These are phyloP conservation scores for Orbilia blumenaviensis DNA, from an alignment of 2,329 filamentous ascomycete genomes.

Conservation along the genomic window DNA sequence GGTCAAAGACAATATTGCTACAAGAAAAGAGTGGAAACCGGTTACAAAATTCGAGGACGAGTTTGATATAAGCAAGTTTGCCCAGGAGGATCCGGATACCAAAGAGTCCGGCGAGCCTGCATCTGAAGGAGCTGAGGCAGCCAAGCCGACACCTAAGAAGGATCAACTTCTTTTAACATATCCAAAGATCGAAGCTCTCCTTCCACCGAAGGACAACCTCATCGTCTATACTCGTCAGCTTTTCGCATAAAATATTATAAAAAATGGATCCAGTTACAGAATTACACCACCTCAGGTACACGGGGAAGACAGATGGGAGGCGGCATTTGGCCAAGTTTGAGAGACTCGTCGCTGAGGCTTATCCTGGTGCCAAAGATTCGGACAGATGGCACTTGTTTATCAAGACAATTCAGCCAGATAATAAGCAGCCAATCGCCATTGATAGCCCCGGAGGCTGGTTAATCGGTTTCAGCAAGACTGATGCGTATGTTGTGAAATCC, in stretches of 20 bases:
- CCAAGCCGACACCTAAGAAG: conserved; percentile 14
- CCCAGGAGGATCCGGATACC: conserved; percentile 4
- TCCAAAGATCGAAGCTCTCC: conserved; percentile 49
- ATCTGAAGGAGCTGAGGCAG: conserved; percentile 2
- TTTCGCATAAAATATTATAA: conserved; percentile 28
- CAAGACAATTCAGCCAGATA: conserved; percentile 57
- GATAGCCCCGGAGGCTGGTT: conserved; percentile 57
- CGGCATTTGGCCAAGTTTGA: conserved; percentile 58
- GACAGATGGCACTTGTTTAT: conserved; percentile 58
- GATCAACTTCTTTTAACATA: conserved; percentile 43
- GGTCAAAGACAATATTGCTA: conserved; percentile 41
- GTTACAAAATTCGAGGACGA: conserved; percentile 35
- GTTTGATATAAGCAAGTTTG: conserved; percentile 27
- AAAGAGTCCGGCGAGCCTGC: not conserved
- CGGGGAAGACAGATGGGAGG: conserved; percentile 56
- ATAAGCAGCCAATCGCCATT: conserved; percentile 51
- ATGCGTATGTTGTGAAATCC: conserved; percentile 26
- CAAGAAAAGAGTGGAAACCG: conserved; percentile 37
- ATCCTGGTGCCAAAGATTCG: conserved; percentile 56
- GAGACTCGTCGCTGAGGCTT: conserved; percentile 55
- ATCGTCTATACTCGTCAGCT: conserved; percentile 39
- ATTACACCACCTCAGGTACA: conserved; percentile 57
- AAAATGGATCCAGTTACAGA: conserved; percentile 55
- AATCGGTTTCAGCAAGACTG: conserved; percentile 57
- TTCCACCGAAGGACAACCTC: conserved; percentile 36